Evolutionary conservation across 768 basidiomycete species (phyloP).

Genomic region (Kwoniella shandongensis): DNA sequence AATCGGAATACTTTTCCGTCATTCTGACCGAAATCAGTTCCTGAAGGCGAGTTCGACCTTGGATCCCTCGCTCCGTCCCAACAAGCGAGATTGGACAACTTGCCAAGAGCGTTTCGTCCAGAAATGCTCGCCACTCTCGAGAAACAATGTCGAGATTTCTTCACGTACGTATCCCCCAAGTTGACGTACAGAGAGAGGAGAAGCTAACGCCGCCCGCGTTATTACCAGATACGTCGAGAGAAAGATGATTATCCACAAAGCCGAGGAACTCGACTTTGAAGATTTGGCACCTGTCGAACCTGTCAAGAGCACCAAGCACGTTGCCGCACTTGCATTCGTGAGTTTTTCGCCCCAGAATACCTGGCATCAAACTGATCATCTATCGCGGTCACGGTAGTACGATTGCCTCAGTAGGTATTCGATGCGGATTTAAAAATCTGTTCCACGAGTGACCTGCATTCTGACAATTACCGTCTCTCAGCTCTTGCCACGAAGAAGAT

Average conservation of each 20-base stretch:
- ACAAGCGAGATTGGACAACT: slow-evolving; percentile 8
- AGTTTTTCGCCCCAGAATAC: too few relatives aligned
- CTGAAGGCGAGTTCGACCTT: not conserved
- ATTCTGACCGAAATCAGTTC: slow-evolving; percentile 7
- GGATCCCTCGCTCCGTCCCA: slow-evolving; percentile 19
- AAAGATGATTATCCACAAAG: slow-evolving; percentile 17
- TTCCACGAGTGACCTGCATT: not conserved
- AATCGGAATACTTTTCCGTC: not conserved
- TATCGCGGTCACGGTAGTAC: slow-evolving; percentile 32
- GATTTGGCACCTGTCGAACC: slow-evolving; percentile 22
- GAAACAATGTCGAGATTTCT: slow-evolving; percentile 42
- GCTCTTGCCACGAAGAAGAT: slow-evolving; percentile 46
- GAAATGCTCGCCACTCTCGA: slow-evolving; percentile 39
- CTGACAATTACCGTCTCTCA: slow-evolving; percentile 4
- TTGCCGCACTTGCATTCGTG: slow-evolving; percentile 44
- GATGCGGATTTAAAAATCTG: not conserved
- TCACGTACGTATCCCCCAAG: slow-evolving; percentile 29
- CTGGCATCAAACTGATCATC: slow-evolving; percentile 2
- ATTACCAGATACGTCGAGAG: slow-evolving; percentile 33
- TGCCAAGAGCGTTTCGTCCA: slow-evolving; percentile 39
- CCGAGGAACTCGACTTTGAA: slow-evolving; percentile 29
- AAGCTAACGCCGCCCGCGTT: not conserved
- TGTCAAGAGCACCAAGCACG: slow-evolving; percentile 18
- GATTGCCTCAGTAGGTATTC: slow-evolving; percentile 40
- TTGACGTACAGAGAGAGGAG: not conserved